Evolutionary conservation across 2,329 filamentous ascomycete species (phyloP), one percentile per base, ranked within the genome.

Genomic region (Xylariales sp.): DNA sequence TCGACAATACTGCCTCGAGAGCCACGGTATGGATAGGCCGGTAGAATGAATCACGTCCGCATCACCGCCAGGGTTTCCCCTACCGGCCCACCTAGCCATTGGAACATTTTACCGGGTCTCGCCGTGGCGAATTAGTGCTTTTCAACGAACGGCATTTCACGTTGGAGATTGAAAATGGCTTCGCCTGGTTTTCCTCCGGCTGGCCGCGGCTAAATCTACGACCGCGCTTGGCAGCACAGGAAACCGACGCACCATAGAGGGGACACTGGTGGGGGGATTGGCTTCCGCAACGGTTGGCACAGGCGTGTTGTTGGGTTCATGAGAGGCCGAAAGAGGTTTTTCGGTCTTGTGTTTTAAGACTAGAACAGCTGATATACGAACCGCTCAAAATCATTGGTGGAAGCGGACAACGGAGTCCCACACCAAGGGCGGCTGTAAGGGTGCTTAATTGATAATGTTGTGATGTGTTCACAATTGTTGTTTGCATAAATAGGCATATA

Each of bases 101-200:
- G 18, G 3, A 54, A 18, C 28, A 65, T 68, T 68, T 68, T 65
- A 43, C 66, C 65, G 65, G 65, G 56, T 57, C 65, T 66, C 58
- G 58, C 52, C 59, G 12, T 64, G 50, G 43, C 41, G n/a, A 30
- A 48, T 62, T 39, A 54, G 46, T 39, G 23, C 12, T 50, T 32
- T 56, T 36, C 30, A 28, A 43, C 49, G 28, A 36, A 23, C 58
- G 53, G 58, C 50, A 54, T 64, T 60, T 60, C 14, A 60, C 8
- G 6, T 67, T 62, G 58, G 58, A 52, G 54, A 64, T 55, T 54
- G 46, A 7, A 53, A 34, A 23, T 41, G 41, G 34, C 39, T 50
- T 45, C 14, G 45, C 8, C 54, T 49, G 14, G 45, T 5, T 64
- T 61, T 52, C 55, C 64, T 64, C 63, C 67, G 59, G 18, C 43